A percentile compares a stretch with the other conserved stretches of the same genome.
phyloP scores from a whole-genome alignment of 1,139 yeast species.

The Kodamaea sp. region DNA sequence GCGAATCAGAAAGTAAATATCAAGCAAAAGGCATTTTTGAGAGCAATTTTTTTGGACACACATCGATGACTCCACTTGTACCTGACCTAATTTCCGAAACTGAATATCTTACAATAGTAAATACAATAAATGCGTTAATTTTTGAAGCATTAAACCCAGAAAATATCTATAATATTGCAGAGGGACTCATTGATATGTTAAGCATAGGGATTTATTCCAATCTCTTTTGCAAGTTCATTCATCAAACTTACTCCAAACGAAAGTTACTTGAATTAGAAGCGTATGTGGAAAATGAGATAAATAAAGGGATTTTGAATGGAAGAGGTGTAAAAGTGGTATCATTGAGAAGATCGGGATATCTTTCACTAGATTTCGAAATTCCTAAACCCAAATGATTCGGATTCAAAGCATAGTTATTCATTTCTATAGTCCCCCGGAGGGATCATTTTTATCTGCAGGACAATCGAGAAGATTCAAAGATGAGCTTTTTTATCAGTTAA shows the following conservation, averaged over 20 bases:
- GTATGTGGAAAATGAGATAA: conserved; percentile 39
- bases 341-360: conserved; percentile 55
- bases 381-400: conserved; percentile 30
- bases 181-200: conserved; percentile 43
- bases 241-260: conserved; percentile 24
- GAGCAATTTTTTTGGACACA: conserved; percentile 45
- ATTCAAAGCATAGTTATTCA: neutral
- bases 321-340: conserved; percentile 43
- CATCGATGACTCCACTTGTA: conserved; percentile 55
- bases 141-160: conserved; percentile 39
- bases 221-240: conserved; percentile 16
- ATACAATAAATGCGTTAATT: conserved; percentile 43
- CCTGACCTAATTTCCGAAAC: conserved; percentile 30
- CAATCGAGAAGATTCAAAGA: no score
- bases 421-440: neutral
- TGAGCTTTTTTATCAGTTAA: no score
- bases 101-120: conserved; percentile 42
- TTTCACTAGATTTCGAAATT: conserved; percentile 58
- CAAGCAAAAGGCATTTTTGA: conserved; percentile 36
- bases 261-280: conserved; percentile 39
- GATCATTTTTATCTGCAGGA: neutral
- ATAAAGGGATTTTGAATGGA: conserved; percentile 24
- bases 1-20: conserved; percentile 18
- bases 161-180: conserved; percentile 32
- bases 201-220: conserved; percentile 35